Evolutionary conservation across 345 rosid species (phyloP), one percentile per base, ranked within the genome.

Genomic region (Murraya paniculata): DNA sequence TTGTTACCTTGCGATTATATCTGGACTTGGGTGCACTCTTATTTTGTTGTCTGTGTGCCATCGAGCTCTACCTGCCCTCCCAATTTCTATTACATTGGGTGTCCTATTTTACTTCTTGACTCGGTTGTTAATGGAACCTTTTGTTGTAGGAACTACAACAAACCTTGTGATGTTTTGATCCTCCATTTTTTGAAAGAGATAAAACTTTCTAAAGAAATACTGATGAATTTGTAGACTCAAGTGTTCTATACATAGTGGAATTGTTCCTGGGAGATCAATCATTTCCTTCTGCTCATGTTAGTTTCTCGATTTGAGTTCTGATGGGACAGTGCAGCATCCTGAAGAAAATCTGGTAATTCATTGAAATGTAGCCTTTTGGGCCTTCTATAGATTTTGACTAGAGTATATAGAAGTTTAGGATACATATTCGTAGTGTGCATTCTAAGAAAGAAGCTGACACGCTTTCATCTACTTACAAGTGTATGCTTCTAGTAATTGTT

Each of bases 1-100:
- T 3, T 95, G 99, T 78, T 94, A 96, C 85, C 95, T 96, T 53
- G 98, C 98, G 3, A 94, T 96, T 76, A 88, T 96, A 74, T 96
- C 97, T 1, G 99, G 99, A 77, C 97, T 94, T 71, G 99, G 95
- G 56, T 96, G 97, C 91, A 96, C 99, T 69, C 98, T 96, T 64
- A 91, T 96, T 53, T 86, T 96, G 91, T 84, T 96, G 86, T 88
- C 97, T 1, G 92, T 94, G 65, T 87, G 89, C 82, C 92, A 83
- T 73, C 87, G 82, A 82, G 99, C 99, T 78, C 84, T 95, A 75
- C 98, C 99, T 24, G 99, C 99, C 30, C 99, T 95, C 73, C 99
- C 99, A 14, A 91, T 95, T 72, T 95, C 99, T 10, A 93, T 95
- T 79, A 73, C 91, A 70, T 74, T 95, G 75, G 99, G 99, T 58